Evolutionary conservation across 208 protist species (phyloP), one percentile per base, ranked within the genome.

Genomic region (Porcisia hertigi): DNA sequence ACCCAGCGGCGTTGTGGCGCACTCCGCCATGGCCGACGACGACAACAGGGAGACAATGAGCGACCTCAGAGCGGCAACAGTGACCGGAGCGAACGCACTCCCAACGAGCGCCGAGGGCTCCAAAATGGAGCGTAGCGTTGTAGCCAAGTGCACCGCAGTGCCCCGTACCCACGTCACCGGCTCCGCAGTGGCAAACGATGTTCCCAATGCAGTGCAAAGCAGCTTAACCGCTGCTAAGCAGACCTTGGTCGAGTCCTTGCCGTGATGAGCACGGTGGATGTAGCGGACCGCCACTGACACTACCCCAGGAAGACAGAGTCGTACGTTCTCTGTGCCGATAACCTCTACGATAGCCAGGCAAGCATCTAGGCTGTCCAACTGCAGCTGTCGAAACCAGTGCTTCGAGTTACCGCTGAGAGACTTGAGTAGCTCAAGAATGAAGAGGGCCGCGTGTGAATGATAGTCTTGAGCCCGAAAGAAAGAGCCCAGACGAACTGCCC

Each of bases 381-480:
- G 93, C 63, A 96, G 86, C 67, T 82, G 69, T 12, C 88, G 87
- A 83, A 93, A 97, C 92, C 92, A 96, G 71, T 84, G 30, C 73
- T 88, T 73, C 34, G 90, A 94, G 76, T 95, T 86, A 0, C 92
- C 92, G 34, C 86, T 83, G 25, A 97, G 73, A 2, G 85, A 87
- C 25, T 89, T 83, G 52, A 97, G 83, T 52, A 97, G 73, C 73
- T 94, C 92, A 58, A 94, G 88, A 66, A 97, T 82, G 63, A 97
- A 97, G 65, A 97, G 82, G 5, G 93, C 91, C 9, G 92, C 90
- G 71, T 90, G 86, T 8, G 81, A 76, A 79, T 92, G 87, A 72
- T 97, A 95, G 47, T 76, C 72, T 49, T 71, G 52, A 18, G 39
- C 71, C 54, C 70, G 54, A 76, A 95, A 93, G 74, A 91, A 93